Evolutionary conservation across 2,329 filamentous ascomycete genomes (phyloP).

Genomic region (Apiospora rasikravindrae): DNA sequence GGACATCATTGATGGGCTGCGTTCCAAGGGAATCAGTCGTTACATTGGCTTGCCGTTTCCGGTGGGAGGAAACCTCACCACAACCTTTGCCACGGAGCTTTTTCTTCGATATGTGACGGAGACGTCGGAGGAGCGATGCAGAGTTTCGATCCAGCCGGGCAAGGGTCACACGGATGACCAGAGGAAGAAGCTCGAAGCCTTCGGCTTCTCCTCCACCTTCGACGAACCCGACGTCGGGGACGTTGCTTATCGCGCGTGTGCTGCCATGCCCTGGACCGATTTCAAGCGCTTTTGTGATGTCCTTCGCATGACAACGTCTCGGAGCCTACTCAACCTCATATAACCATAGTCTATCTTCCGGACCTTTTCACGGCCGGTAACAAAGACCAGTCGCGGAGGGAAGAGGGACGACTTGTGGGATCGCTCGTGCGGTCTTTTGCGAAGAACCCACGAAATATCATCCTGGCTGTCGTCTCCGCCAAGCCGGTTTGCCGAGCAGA

Average conservation of each 20-base stretch:
- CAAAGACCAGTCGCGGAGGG: slow-evolving; percentile 47
- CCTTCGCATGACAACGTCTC: slow-evolving; percentile 52
- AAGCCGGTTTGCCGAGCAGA: slow-evolving; percentile 62
- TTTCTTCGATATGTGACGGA: slow-evolving; percentile 52
- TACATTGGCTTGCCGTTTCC: slow-evolving; percentile 55
- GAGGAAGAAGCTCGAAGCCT: slow-evolving; percentile 26
- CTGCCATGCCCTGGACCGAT: slow-evolving; percentile 26
- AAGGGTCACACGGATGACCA: slow-evolving; percentile 35
- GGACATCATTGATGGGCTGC: slow-evolving; percentile 30
- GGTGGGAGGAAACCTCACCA: slow-evolving; percentile 38
- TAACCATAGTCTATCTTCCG: slow-evolving; percentile 64
- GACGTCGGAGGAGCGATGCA: slow-evolving; percentile 34
- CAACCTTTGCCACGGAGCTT: slow-evolving; percentile 66
- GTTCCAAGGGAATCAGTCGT: slow-evolving; percentile 41
- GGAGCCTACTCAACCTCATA: slow-evolving; percentile 50
- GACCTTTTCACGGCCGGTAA: slow-evolving; percentile 55
- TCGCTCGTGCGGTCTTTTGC: slow-evolving; percentile 60
- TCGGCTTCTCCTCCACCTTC: slow-evolving; percentile 22
- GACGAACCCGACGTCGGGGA: slow-evolving; percentile 32
- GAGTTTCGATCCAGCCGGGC: slow-evolving; percentile 41
- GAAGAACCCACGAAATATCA: slow-evolving; percentile 57
- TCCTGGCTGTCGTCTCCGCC: slow-evolving; percentile 61
- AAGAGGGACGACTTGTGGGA: slow-evolving; percentile 48
- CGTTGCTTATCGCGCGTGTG: slow-evolving; percentile 44
- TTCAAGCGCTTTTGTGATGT: slow-evolving; percentile 45